Evolutionary conservation across 371 early-diverging fungal species (phyloP).

Genomic region (Mucor circinelloides): DNA sequence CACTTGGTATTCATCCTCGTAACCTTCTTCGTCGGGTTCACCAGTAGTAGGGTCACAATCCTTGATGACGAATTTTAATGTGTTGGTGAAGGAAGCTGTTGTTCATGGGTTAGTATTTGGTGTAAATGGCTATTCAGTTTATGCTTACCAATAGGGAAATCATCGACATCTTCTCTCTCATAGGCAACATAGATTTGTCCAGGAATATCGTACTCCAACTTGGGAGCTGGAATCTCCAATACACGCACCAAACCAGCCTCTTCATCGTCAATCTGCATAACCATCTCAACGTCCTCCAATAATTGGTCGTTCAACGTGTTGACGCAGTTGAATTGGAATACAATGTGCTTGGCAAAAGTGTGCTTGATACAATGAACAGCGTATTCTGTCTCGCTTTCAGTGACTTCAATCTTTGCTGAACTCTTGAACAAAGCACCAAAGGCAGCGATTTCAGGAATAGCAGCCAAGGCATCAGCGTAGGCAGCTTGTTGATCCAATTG

Average conservation of each 20-base stretch:
- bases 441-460: conserved; percentile 80
- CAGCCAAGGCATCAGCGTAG: conserved; percentile 77
- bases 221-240: conserved; percentile 66
- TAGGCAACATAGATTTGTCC: conserved; percentile 86
- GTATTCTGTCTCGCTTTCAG: conserved; percentile 97
- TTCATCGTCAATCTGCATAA: conserved; percentile 77
- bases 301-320: conserved; percentile 94
- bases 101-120: neutral
- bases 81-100: conserved; percentile 79
- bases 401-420: conserved; percentile 75
- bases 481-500: conserved; percentile 64
- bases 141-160: conserved; percentile 55
- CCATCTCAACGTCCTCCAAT: conserved; percentile 88
- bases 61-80: conserved; percentile 89
- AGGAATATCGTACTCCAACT: conserved; percentile 80
- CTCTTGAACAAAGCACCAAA: conserved; percentile 89
- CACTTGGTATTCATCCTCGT: conserved; percentile 92
- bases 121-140: neutral
- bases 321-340: conserved; percentile 94
- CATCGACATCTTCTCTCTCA: conserved; percentile 59
- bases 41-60: conserved; percentile 94
- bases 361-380: conserved; percentile 91
- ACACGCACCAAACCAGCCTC: conserved; percentile 63
- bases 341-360: conserved; percentile 85
- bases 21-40: conserved; percentile 91